Evolutionary conservation across 2,329 filamentous ascomycete species (phyloP), one percentile per base, ranked within the genome.

Genomic region (Cryoendolithus antarcticus): DNA sequence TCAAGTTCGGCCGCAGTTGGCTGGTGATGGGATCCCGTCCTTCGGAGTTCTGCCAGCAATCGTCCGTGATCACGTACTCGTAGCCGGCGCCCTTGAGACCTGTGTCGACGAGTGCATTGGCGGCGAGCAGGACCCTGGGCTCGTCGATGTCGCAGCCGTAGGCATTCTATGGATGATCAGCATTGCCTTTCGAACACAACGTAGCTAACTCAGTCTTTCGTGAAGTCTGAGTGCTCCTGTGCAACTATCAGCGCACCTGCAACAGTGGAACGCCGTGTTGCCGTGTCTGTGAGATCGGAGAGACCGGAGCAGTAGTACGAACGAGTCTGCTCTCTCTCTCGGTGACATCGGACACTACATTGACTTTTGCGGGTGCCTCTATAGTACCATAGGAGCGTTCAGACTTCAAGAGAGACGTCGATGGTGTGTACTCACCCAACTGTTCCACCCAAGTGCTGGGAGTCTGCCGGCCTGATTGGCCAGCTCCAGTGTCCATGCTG

Each of bases 51-150:
- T 59, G 62, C 70, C 70, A 73, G 52, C 69, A 72, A 46, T 74
- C 70, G 45, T 74, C 70, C 1, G 73, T 56, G 30, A 69, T 57
- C 32, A 72, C 62, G 45, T 72, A 71, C 41, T 69, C 55, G 48
- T 71, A 71, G 24, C 68, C 67, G 6, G 64, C 45, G 43, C 71
- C 67, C 27, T 65, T 59, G 28, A 72, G 51, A 4, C 69, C 69
- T 34, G 59, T 57, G 27, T 65, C 54, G 11, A 69, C 54, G 40
- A 71, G 60, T 34, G 63, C 53, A 29, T 63, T 54, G 0, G 69
- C 67, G 0, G 69, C 70, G 6, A 57, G 59, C 37, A 72, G 52
- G 30, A 72, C 53, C 35, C 69, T 57, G 10, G 58, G 55, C 36
- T 68, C 64, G 38, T 62, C 57, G 30, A 73, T 62, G 40, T 69